Evolutionary conservation across 148 eudicot genomes (phyloP).

Genomic region (Rhododendron simsii): DNA sequence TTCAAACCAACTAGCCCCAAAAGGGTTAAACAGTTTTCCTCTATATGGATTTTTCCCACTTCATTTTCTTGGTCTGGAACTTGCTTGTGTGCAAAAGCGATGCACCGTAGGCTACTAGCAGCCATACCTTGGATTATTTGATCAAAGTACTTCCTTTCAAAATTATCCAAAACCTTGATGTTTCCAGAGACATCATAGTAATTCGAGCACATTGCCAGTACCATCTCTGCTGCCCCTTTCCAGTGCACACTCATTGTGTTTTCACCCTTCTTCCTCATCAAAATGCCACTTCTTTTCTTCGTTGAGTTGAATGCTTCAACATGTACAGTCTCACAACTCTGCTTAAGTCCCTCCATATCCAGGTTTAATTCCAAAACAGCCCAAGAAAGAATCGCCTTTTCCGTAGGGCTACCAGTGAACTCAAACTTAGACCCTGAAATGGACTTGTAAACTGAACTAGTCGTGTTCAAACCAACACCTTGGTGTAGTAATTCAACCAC

Average conservation of each 20-base stretch:
- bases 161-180: slow-evolving; percentile 8
- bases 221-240: slow-evolving; percentile 14
- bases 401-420: not conserved
- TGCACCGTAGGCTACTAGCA: slow-evolving; percentile 12
- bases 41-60: not conserved
- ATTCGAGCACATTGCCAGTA: slow-evolving; percentile 16
- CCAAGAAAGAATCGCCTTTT: not conserved
- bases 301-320: slow-evolving; percentile 18
- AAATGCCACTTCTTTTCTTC: slow-evolving; percentile 11
- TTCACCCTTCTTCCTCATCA: not conserved
- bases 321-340: not conserved
- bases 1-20: slow-evolving; percentile 14
- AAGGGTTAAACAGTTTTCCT: not conserved
- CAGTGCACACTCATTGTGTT: not conserved
- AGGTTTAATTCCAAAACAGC: not conserved
- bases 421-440: not conserved
- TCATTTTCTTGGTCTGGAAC: not conserved
- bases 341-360: not conserved
- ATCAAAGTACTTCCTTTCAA: slow-evolving; percentile 4
- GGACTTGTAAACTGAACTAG: not conserved
- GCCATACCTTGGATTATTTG: slow-evolving; percentile 14
- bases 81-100: slow-evolving; percentile 20
- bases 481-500: not conserved
- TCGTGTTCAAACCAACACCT: not conserved
- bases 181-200: slow-evolving; percentile 6